Percentiles rank a stretch among this genome's conserved stretches.
Conservation (phyloP, 2,329 filamentous ascomycete species). For the Lithohypha guttulata region DNA sequence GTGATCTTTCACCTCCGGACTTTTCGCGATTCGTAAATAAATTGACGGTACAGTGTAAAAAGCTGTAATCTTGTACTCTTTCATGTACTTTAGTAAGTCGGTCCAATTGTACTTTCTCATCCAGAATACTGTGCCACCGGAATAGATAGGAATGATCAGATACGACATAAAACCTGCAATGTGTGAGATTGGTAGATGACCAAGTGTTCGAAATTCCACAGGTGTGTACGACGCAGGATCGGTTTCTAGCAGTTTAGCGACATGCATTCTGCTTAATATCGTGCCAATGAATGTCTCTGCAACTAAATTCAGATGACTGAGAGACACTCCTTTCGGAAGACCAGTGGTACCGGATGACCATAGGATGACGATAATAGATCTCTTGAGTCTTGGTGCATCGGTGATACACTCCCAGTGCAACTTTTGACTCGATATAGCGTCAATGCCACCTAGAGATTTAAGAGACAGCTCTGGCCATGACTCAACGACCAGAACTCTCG, state of each 20-base stretch:
- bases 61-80: constrained; percentile 40
- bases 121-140: constrained; percentile 47
- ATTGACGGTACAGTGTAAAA: constrained; percentile 54
- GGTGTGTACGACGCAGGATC: constrained; percentile 19
- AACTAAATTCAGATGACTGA: constrained; percentile 36
- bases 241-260: constrained; percentile 24
- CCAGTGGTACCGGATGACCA: constrained; percentile 41
- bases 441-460: constrained; percentile 23
- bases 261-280: constrained; percentile 15
- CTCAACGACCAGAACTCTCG: constrained; percentile 43
- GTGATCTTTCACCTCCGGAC: constrained; percentile 44
- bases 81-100: constrained; percentile 44
- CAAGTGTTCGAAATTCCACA: constrained; percentile 30
- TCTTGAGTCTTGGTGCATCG: constrained; percentile 36
- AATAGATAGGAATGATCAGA: constrained; percentile 36
- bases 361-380: constrained; percentile 36
- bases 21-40: constrained; percentile 49
- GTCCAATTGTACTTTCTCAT: constrained; percentile 51
- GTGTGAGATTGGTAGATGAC: constrained; percentile 38
- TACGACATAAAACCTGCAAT: constrained; percentile 40
- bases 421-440: constrained; percentile 28
- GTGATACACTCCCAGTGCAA: constrained; percentile 47
- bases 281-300: constrained; percentile 25
- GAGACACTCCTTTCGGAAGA: constrained; percentile 35
- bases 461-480: constrained; percentile 29